These are phyloP conservation scores for Schizochytrium sp. DNA, from an alignment of 108 stramenopile species.

Conservation along the genomic window DNA sequence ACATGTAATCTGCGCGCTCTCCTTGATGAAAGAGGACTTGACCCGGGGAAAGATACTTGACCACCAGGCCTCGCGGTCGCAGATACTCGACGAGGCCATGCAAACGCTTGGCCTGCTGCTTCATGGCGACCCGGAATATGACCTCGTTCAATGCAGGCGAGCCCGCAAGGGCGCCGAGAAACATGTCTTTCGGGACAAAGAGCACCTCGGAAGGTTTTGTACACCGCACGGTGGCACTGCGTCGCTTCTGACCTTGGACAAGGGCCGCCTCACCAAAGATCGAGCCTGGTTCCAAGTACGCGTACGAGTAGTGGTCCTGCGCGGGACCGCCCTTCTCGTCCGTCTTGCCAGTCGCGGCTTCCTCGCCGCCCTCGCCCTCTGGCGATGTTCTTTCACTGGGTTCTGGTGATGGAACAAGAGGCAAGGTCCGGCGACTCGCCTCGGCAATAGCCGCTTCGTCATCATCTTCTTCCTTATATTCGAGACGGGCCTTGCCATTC, in stretches of 20 bases:
- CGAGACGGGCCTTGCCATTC: background rate
- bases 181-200: slow-evolving; percentile 14
- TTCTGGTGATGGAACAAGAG: no score
- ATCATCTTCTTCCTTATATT: background rate
- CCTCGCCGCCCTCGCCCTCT: no score
- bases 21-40: slow-evolving; percentile 5
- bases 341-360: no score
- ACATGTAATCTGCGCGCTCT: slow-evolving; percentile 4
- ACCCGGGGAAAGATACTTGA: slow-evolving; percentile 6
- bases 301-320: background rate
- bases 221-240: slow-evolving; percentile 1
- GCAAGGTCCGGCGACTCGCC: no score
- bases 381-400: no score
- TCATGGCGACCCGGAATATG: background rate
- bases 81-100: slow-evolving; percentile 6
- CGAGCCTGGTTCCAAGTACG: background rate
- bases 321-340: background rate
- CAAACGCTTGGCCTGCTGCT: background rate
- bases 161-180: background rate
- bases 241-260: background rate
- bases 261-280: slow-evolving; percentile 3
- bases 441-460: background rate
- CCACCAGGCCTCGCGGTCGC: background rate
- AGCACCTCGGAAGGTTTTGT: slow-evolving; percentile 6
- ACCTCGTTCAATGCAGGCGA: slow-evolving; percentile 8